A percentile compares a stretch with the other conserved stretches of the same genome.
phyloP scores from a whole-genome alignment of 2,329 filamentous ascomycete genomes.

The Penicillium crustosum region DNA sequence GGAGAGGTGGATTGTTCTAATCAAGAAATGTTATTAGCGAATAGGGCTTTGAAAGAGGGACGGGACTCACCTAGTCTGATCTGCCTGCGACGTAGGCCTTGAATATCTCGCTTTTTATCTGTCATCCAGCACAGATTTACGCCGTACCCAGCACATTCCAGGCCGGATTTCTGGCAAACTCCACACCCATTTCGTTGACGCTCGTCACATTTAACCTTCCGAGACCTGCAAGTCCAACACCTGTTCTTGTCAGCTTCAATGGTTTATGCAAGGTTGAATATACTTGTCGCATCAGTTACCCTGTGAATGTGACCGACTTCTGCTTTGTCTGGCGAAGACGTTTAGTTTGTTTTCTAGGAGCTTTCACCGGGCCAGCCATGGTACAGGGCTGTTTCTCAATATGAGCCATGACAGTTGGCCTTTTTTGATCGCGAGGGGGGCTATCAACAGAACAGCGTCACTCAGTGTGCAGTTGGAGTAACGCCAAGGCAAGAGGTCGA shows the following conservation, averaged over 20 bases:
- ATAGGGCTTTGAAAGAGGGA: neutral
- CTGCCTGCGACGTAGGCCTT: conserved; percentile 1
- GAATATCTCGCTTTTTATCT: neutral
- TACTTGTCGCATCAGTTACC: neutral
- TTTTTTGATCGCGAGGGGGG: neutral
- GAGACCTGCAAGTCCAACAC: conserved; percentile 17
- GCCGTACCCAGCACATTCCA: conserved; percentile 13
- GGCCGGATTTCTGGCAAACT: conserved; percentile 7
- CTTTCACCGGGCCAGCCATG: neutral
- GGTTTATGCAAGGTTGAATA: neutral
- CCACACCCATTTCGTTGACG: conserved; percentile 12
- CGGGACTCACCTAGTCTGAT: conserved; percentile 1
- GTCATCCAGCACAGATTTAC: conserved; percentile 12
- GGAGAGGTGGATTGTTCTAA: conserved; percentile 6
- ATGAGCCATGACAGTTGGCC: neutral
- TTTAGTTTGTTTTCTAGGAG: neutral
- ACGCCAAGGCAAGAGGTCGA: neutral
- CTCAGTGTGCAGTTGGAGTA: neutral
- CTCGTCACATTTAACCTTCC: conserved; percentile 17
- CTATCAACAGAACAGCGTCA: neutral
- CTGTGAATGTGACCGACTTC: conserved; percentile 3
- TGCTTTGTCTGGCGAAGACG: neutral
- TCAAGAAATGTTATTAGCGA: neutral
- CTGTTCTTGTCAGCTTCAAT: neutral
- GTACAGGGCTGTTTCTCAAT: neutral